Evolutionary conservation across 2,329 filamentous ascomycete species (phyloP).

Genomic region (Monilinia fructigena): DNA sequence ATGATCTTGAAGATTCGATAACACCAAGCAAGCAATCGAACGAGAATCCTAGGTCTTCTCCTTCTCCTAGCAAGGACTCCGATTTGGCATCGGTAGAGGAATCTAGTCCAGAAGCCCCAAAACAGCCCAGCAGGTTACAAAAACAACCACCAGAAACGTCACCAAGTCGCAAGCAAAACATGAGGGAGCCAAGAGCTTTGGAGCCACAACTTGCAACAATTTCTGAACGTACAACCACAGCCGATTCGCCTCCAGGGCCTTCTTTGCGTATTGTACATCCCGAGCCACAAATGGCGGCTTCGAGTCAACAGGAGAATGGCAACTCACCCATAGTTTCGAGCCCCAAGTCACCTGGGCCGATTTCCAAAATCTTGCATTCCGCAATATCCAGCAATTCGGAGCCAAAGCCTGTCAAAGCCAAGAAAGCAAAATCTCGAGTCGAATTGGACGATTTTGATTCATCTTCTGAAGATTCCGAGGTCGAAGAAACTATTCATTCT

Average conservation of each 20-base stretch:
- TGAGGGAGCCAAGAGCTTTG: conserved; percentile 30
- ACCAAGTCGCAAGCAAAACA: conserved; percentile 31
- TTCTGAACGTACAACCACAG: conserved; percentile 34
- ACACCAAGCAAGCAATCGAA: conserved; percentile 41
- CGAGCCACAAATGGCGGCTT: conserved; percentile 35
- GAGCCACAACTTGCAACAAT: conserved; percentile 34
- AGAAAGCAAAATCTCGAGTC: conserved; percentile 59
- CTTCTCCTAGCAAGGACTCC: conserved; percentile 39
- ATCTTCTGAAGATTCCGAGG: conserved; percentile 44
- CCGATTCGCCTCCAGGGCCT: conserved; percentile 34
- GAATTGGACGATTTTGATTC: conserved; percentile 68
- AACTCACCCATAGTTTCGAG: conserved; percentile 41
- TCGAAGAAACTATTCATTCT: conserved; percentile 35
- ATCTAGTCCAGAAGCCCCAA: conserved; percentile 45
- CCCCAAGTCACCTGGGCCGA: conserved; percentile 42
- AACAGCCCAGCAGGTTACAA: conserved; percentile 66
- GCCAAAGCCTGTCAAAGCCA: conserved; percentile 55
- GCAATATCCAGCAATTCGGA: conserved; percentile 46
- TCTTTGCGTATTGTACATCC: conserved; percentile 39
- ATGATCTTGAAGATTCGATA: conserved; percentile 47
- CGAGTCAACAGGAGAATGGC: conserved; percentile 33
- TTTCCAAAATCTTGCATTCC: conserved; percentile 47
- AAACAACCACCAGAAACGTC: conserved; percentile 51
- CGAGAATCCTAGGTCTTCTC: conserved; percentile 44
- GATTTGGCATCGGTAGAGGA: conserved; percentile 35